Evolutionary conservation across 495 filamentous ascomycete genomes (phyloP).

Genomic region (Cetradonia linearis): DNA sequence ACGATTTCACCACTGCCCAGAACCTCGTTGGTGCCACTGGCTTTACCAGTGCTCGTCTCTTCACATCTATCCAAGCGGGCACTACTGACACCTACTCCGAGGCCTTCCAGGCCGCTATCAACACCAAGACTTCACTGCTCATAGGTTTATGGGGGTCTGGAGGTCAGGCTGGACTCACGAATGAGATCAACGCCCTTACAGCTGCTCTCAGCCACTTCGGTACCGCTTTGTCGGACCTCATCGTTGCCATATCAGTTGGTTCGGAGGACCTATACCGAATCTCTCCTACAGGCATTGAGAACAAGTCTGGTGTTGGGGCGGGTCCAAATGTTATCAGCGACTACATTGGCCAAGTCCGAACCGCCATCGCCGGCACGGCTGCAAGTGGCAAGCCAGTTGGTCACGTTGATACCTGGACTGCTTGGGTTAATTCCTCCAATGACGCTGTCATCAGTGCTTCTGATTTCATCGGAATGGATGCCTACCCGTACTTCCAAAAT

Average conservation of each 20-base stretch:
- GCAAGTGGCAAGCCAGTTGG: slow-evolving; percentile 53
- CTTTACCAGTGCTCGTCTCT: slow-evolving; percentile 63
- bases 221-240: slow-evolving; percentile 46
- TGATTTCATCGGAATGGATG: slow-evolving; percentile 74
- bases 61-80: slow-evolving; percentile 42
- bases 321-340: slow-evolving; percentile 47
- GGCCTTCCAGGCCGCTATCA: slow-evolving; percentile 66
- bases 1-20: slow-evolving; percentile 61
- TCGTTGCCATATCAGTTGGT: slow-evolving; percentile 82
- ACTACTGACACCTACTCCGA: slow-evolving; percentile 13
- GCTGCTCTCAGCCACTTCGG: slow-evolving; percentile 55
- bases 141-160: slow-evolving; percentile 72
- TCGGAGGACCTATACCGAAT: slow-evolving; percentile 84
- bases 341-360: slow-evolving; percentile 57
- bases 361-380: slow-evolving; percentile 46
- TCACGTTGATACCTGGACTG: slow-evolving; percentile 89
- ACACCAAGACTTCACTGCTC: slow-evolving; percentile 57
- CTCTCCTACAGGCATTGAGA: slow-evolving; percentile 45
- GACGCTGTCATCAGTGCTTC: slow-evolving; percentile 53
- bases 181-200: slow-evolving; percentile 59
- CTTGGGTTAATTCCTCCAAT: slow-evolving; percentile 69
- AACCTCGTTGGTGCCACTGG: slow-evolving; percentile 56
- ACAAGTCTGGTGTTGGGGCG: slow-evolving; percentile 46
- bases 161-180: slow-evolving; percentile 49
- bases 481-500: slow-evolving; percentile 46